Conservation (phyloP, 1,139 yeast genomes). For the Wickerhamomyces sp. region DNA sequence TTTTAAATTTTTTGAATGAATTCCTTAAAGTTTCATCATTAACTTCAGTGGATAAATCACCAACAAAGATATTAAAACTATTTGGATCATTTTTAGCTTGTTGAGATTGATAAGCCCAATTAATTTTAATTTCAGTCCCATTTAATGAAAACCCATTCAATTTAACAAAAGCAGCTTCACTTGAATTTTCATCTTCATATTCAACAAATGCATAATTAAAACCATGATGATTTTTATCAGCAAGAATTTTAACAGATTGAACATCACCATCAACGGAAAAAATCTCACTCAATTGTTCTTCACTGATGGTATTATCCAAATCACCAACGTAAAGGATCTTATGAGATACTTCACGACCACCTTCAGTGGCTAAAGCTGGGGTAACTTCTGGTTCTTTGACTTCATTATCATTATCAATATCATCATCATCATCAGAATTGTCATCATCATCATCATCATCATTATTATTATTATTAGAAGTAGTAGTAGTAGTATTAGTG, state of each 20-base stretch:
- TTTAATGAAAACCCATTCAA: constrained; percentile 53
- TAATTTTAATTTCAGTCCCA: constrained; percentile 54
- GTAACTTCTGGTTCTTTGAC: constrained; percentile 27
- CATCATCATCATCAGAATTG: not conserved
- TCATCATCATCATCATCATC: constrained; percentile 2
- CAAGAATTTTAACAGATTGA: constrained; percentile 59
- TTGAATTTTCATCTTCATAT: constrained; percentile 53
- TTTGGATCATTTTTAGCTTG: constrained; percentile 47
- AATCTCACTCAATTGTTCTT: constrained; percentile 54
- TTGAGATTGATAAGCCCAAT: constrained; percentile 82
- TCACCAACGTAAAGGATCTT: constrained; percentile 76
- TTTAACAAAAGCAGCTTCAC: constrained; percentile 56
- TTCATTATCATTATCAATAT: not conserved
- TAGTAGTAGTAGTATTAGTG: constrained; percentile 3
- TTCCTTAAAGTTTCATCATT: constrained; percentile 66
- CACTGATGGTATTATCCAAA: constrained; percentile 60
- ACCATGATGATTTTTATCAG: constrained; percentile 70
- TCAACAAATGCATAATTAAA: constrained; percentile 84
- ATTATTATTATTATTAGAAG: too few species aligned
- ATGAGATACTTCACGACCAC: constrained; percentile 76
- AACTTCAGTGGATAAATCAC: constrained; percentile 80
- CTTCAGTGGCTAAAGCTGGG: constrained; percentile 70
- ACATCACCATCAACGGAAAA: constrained; percentile 60
- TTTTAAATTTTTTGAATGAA: constrained; percentile 55
- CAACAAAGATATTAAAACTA: constrained; percentile 75